phyloP scores from a whole-genome alignment of 495 filamentous ascomycete genomes.

The Aspergillus coremiiformis region DNA sequence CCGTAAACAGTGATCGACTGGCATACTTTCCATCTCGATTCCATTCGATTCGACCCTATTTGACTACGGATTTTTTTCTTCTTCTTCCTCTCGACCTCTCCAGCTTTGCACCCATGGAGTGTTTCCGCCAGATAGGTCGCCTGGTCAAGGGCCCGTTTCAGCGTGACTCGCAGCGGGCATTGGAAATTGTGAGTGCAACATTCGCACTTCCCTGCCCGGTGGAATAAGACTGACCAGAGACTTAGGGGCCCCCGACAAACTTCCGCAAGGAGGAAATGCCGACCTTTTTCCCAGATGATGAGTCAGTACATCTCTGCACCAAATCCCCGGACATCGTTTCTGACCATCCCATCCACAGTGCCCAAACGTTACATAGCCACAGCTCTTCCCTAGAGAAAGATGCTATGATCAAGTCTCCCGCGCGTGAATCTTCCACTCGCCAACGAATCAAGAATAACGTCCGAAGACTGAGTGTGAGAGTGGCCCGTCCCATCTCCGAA shows the following conservation, averaged over 20 bases:
- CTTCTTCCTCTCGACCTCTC: not conserved
- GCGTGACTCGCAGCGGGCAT: slow-evolving; percentile 19
- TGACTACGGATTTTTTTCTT: slow-evolving; percentile 6
- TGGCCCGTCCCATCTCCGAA: slow-evolving; percentile 17
- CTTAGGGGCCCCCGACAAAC: slow-evolving; percentile 38
- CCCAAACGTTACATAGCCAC: slow-evolving; percentile 34
- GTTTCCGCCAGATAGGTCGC: slow-evolving; percentile 34
- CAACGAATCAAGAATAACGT: slow-evolving; percentile 29
- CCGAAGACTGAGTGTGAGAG: slow-evolving; percentile 27
- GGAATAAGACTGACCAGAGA: not conserved
- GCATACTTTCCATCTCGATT: not conserved
- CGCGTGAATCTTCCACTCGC: slow-evolving; percentile 23
- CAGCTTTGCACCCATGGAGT: slow-evolving; percentile 25
- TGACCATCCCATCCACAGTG: slow-evolving; percentile 30
- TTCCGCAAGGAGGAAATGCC: slow-evolving; percentile 42
- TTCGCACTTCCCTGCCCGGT: not conserved
- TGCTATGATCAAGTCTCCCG: slow-evolving; percentile 20
- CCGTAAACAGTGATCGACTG: not conserved
- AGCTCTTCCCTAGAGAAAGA: slow-evolving; percentile 27
- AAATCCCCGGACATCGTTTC: slow-evolving; percentile 16
- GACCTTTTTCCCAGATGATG: slow-evolving; percentile 36
- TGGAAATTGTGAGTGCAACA: slow-evolving; percentile 34
- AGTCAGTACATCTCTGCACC: slow-evolving; percentile 29
- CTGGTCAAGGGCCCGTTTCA: slow-evolving; percentile 33
- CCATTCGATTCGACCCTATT: slow-evolving; percentile 4